Conservation (phyloP, 2,329 filamentous ascomycete species). For the Aspergillus nomiae region DNA sequence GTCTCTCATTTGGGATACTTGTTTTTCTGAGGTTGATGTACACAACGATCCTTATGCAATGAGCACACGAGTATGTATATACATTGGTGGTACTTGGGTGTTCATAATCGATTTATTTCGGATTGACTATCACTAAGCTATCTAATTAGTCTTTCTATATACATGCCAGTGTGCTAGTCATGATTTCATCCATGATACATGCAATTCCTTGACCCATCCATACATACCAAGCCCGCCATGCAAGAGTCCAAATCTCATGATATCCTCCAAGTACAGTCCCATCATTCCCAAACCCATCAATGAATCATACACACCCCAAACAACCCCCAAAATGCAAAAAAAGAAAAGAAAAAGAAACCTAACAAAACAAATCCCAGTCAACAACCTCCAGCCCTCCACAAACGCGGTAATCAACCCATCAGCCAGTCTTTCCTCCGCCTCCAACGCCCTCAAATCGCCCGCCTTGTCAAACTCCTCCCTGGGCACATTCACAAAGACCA, state of each 20-base stretch:
- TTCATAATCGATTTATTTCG: neutral
- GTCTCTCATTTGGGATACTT: neutral
- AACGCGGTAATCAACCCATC: slow-evolving; percentile 49
- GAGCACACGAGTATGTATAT: neutral
- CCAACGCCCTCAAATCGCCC: slow-evolving; percentile 68
- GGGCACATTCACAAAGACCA: slow-evolving; percentile 86
- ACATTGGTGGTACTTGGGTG: neutral
- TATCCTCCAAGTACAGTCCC: neutral
- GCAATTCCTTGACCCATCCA: neutral
- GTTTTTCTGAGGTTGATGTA: neutral
- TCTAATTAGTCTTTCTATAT: neutral
- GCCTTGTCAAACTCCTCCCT: slow-evolving; percentile 73
- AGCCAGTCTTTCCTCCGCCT: slow-evolving; percentile 62
- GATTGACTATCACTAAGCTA: slow-evolving; percentile 1
- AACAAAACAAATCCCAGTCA: slow-evolving; percentile 75
- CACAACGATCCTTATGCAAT: neutral
- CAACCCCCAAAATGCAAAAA: neutral
- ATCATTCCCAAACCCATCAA: too few relatives aligned
- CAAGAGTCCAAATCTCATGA: neutral
- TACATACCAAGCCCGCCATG: neutral
- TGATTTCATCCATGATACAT: neutral
- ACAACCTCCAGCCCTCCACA: slow-evolving; percentile 72
- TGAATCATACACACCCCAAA: neutral
- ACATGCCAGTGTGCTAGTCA: neutral
- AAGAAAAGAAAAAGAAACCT: neutral